Percentiles rank a stretch among this genome's conserved stretches.
Conservation (phyloP, 192 early-diverging fungal species). For the Coemansia sp. region DNA sequence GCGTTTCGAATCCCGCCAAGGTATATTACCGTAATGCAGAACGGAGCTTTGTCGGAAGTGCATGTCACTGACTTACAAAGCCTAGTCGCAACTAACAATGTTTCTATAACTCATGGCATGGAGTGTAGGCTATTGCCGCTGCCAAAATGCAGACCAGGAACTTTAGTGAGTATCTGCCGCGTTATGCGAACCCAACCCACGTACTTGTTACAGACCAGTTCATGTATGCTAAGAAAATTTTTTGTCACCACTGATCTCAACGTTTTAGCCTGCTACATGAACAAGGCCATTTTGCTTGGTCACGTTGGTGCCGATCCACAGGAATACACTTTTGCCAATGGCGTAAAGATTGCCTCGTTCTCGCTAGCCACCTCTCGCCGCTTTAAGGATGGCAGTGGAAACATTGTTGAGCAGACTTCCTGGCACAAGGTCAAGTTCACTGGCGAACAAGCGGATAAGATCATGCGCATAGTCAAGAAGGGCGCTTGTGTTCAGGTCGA, state of each 20-base stretch:
- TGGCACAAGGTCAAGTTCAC: slow-evolving; percentile 64
- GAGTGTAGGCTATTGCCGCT: slow-evolving; percentile 11
- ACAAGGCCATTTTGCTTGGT: slow-evolving; percentile 67
- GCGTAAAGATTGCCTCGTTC: slow-evolving; percentile 55
- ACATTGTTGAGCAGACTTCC: slow-evolving; percentile 64
- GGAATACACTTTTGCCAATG: slow-evolving; percentile 38
- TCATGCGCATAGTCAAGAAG: slow-evolving; percentile 53
- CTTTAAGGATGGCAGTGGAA: slow-evolving; percentile 63
- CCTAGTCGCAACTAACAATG: neutral
- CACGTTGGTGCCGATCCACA: slow-evolving; percentile 63
- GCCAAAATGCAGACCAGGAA: slow-evolving; percentile 28
- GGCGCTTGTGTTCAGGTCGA: slow-evolving; percentile 65
- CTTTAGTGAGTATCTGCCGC: slow-evolving; percentile 8
- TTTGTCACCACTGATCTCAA: neutral
- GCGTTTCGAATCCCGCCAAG: slow-evolving; percentile 15
- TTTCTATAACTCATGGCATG: neutral
- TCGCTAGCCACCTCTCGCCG: slow-evolving; percentile 64
- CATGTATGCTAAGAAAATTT: neutral
- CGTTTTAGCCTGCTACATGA: slow-evolving; percentile 29
- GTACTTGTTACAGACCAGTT: too few species aligned
- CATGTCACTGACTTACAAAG: neutral
- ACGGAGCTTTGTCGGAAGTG: neutral
- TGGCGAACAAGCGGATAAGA: slow-evolving; percentile 25
- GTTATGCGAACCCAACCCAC: neutral
- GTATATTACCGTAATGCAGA: slow-evolving; percentile 10